phyloP scores from a whole-genome alignment of 139 green algal species.

The Protoeuglena noctilucae region DNA sequence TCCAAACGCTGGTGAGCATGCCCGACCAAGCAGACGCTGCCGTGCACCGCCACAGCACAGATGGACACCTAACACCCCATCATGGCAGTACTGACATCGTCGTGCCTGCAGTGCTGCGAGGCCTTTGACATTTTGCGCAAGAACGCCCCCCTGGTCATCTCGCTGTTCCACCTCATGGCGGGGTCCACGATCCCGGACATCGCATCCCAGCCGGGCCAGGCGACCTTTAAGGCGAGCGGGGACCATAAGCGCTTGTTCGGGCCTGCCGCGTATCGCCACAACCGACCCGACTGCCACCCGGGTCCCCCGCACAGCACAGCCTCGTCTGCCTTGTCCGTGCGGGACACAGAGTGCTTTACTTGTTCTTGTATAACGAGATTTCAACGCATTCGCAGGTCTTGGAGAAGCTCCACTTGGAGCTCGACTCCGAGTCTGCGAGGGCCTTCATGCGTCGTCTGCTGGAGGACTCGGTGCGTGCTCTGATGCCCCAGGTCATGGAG shows the following conservation, averaged over 20 bases:
- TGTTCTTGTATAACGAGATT: neutral
- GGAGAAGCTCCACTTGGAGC: slow-evolving; percentile 82
- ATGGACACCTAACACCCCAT: no score
- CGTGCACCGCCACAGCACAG: no score
- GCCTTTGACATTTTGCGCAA: slow-evolving; percentile 98
- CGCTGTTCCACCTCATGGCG: slow-evolving; percentile 90
- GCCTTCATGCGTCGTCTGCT: slow-evolving; percentile 81
- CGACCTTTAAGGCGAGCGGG: neutral
- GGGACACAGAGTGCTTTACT: neutral
- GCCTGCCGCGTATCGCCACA: no score
- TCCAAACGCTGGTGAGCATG: no score
- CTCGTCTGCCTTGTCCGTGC: neutral
- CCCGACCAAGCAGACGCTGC: no score
- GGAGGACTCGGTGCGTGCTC: slow-evolving; percentile 57
- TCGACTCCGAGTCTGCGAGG: slow-evolving; percentile 73
- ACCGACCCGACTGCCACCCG: neutral
- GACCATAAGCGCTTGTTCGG: no score
- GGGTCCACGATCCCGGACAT: slow-evolving; percentile 68
- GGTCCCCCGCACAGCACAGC: neutral
- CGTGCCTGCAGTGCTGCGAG: slow-evolving; percentile 67
- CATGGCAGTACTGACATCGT: no score
- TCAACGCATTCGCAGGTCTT: slow-evolving; percentile 25
- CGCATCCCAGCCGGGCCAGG: slow-evolving; percentile 1
- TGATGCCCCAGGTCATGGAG: slow-evolving; percentile 86
- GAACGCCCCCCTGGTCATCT: slow-evolving; percentile 74